These are phyloP conservation scores for Wickerhamomyces sydowiorum DNA, from an alignment of 805 yeast species.

Conservation along the genomic window DNA sequence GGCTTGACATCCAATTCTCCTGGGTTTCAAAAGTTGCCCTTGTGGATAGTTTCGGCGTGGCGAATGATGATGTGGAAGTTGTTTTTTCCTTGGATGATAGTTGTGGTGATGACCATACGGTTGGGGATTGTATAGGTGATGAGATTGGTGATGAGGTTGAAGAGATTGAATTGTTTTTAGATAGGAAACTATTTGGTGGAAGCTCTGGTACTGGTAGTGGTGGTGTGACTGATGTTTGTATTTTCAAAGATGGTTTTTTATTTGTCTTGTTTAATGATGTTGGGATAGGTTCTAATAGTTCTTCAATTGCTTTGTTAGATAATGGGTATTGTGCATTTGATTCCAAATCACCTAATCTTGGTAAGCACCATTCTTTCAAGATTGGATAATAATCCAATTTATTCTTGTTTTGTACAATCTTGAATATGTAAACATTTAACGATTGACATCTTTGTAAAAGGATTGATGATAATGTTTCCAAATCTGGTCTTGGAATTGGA, in stretches of 20 bases:
- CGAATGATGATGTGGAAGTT: slow-evolving; percentile 1
- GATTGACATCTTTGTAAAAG: slow-evolving; percentile 33
- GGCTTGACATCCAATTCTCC: slow-evolving; percentile 10
- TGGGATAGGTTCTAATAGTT: slow-evolving; percentile 16
- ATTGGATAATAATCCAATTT: slow-evolving; percentile 17
- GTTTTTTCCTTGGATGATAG: not conserved
- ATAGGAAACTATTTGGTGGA: not conserved
- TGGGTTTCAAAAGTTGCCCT: slow-evolving; percentile 7
- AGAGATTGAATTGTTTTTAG: slow-evolving; percentile 1
- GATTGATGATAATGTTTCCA: slow-evolving; percentile 22
- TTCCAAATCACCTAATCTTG: slow-evolving; percentile 27
- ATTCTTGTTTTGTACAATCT: slow-evolving; percentile 24
- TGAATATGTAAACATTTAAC: slow-evolving; percentile 34
- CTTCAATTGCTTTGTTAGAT: slow-evolving; percentile 17
- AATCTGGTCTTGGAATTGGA: slow-evolving; percentile 37
- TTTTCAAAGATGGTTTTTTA: slow-evolving; percentile 11
- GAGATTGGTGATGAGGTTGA: slow-evolving; percentile 2
- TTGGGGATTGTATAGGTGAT: slow-evolving; percentile 8
- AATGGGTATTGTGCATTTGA: slow-evolving; percentile 8
- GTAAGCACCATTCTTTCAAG: slow-evolving; percentile 24
- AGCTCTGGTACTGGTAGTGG: slow-evolving; percentile 18
- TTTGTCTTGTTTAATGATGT: slow-evolving; percentile 2
- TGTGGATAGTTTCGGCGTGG: slow-evolving; percentile 2
- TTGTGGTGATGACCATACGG: slow-evolving; percentile 19
- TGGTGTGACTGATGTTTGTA: slow-evolving; percentile 20